phyloP scores from a whole-genome alignment of 1,284 basidiomycete species.

The Sparassis latifolia region DNA sequence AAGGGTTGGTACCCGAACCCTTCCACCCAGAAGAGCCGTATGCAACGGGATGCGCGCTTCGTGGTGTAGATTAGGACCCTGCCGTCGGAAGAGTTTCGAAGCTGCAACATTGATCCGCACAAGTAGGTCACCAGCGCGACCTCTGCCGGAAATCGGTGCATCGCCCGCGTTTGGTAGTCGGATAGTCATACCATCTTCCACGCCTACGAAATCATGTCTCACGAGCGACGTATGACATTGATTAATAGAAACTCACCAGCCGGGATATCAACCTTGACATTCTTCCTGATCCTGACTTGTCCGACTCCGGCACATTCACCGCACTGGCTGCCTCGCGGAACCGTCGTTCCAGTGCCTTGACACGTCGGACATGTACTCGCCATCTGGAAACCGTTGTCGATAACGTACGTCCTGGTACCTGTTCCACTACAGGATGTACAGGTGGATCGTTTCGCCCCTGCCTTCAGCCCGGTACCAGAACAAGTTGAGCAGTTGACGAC shows the following conservation, averaged over 20 bases:
- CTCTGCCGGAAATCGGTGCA: slow-evolving; percentile 75
- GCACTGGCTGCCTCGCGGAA: slow-evolving; percentile 80
- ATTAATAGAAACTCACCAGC: slow-evolving; percentile 48
- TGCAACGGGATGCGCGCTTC: slow-evolving; percentile 91
- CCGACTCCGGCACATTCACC: slow-evolving; percentile 82
- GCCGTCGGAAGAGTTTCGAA: slow-evolving; percentile 84
- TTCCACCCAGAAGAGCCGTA: slow-evolving; percentile 86
- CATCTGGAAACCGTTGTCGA: slow-evolving; percentile 97
- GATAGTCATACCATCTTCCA: slow-evolving; percentile 96
- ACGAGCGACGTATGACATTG: slow-evolving; percentile 9
- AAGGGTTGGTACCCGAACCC: slow-evolving; percentile 89
- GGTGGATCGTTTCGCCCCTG: slow-evolving; percentile 78
- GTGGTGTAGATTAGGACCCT: slow-evolving; percentile 90
- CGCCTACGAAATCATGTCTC: slow-evolving; percentile 43
- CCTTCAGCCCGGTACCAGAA: slow-evolving; percentile 81
- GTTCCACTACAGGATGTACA: slow-evolving; percentile 84
- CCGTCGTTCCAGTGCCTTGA: slow-evolving; percentile 75
- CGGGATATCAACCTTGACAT: slow-evolving; percentile 82
- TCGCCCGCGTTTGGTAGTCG: slow-evolving; percentile 84
- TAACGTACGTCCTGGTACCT: slow-evolving; percentile 86
- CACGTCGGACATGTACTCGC: slow-evolving; percentile 87
- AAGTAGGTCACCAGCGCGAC: slow-evolving; percentile 79
- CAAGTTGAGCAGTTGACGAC: slow-evolving; percentile 85
- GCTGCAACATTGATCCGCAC: slow-evolving; percentile 84
- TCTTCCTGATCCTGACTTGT: slow-evolving; percentile 76